A percentile compares a stretch with the other conserved stretches of the same genome.
Conservation (phyloP, 805 yeast genomes). For the Candida maris region DNA sequence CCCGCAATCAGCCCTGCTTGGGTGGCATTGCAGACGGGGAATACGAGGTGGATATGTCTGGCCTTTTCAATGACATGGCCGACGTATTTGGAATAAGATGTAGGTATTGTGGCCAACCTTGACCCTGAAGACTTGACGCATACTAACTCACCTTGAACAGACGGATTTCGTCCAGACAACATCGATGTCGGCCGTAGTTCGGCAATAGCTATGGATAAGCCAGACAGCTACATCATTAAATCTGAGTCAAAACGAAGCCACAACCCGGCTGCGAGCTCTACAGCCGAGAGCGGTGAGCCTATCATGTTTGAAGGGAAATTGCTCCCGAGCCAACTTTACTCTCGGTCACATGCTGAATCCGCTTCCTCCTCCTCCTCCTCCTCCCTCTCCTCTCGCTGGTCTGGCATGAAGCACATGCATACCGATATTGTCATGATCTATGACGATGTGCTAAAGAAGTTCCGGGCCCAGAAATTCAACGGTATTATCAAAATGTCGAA, state of each 20-base stretch:
- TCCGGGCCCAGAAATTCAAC: slow-evolving; percentile 26
- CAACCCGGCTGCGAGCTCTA: slow-evolving; percentile 15
- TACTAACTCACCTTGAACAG: slow-evolving; percentile 19
- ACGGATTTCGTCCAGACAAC: slow-evolving; percentile 33
- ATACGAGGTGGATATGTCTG: slow-evolving; percentile 31
- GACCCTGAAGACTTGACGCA: too few species aligned
- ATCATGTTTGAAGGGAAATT: slow-evolving; percentile 30
- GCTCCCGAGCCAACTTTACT: slow-evolving; percentile 7
- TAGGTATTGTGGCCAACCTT: too few species aligned
- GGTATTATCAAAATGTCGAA: slow-evolving; percentile 30
- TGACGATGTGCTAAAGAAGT: slow-evolving; percentile 24
- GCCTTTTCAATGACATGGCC: slow-evolving; percentile 18
- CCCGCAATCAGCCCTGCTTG: too few species aligned
- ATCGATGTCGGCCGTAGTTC: slow-evolving; percentile 25
- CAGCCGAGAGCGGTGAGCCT: slow-evolving; percentile 9
- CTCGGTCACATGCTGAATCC: slow-evolving; percentile 2
- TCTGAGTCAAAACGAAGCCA: slow-evolving; percentile 25
- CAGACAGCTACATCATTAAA: slow-evolving; percentile 21
- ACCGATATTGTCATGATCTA: slow-evolving; percentile 28
- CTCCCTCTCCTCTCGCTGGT: neutral
- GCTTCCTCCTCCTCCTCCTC: neutral
- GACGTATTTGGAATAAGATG: slow-evolving; percentile 32
- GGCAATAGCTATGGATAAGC: slow-evolving; percentile 18
- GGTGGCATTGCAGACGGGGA: slow-evolving; percentile 33
- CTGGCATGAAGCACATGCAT: slow-evolving; percentile 1